Percentiles rank a stretch among this genome's conserved stretches.
phyloP scores from a whole-genome alignment of 139 green algal species.

The Monoraphidium neglectum region DNA sequence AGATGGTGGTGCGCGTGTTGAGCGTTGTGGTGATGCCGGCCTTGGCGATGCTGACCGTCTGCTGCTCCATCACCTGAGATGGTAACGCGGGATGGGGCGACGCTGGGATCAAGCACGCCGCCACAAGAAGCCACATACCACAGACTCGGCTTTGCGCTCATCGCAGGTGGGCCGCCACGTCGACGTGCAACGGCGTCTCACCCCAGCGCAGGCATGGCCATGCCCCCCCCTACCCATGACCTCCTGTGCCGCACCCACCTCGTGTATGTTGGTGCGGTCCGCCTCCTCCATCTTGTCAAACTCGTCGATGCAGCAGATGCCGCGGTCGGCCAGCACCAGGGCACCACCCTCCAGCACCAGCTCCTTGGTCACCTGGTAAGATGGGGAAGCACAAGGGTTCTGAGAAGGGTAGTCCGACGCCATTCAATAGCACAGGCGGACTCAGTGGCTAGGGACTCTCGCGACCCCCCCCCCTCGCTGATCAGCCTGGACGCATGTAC shows the following conservation, averaged over 20 bases:
- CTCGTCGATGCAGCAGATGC: conserved; percentile 99
- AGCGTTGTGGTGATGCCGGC: conserved; percentile 99
- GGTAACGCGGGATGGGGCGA: too few species aligned
- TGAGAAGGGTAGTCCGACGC: too few species aligned
- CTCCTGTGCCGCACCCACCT: conserved; percentile 81
- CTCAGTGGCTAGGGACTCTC: too few species aligned
- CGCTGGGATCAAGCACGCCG: too few species aligned
- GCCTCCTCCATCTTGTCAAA: conserved; percentile 99
- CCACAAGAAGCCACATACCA: too few species aligned
- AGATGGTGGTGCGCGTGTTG: conserved; percentile 96
- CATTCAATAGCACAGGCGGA: too few species aligned
- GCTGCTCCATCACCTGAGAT: conserved; percentile 92
- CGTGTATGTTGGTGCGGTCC: conserved; percentile 98
- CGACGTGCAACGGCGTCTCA: too few species aligned
- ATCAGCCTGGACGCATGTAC: too few species aligned
- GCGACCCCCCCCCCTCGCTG: too few species aligned
- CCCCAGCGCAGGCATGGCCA: background rate
- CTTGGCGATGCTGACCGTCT: conserved; percentile 99
- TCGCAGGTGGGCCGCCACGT: background rate
- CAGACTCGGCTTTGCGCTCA: too few species aligned
- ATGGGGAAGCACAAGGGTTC: background rate
- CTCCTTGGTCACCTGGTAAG: conserved; percentile 80
- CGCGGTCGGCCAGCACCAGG: conserved; percentile 97
- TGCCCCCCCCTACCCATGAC: background rate
- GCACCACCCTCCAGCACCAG: conserved; percentile 97